Base-by-base conservation (phyloP, 345 rosid genomes). In the Brassica carinata region DNA sequence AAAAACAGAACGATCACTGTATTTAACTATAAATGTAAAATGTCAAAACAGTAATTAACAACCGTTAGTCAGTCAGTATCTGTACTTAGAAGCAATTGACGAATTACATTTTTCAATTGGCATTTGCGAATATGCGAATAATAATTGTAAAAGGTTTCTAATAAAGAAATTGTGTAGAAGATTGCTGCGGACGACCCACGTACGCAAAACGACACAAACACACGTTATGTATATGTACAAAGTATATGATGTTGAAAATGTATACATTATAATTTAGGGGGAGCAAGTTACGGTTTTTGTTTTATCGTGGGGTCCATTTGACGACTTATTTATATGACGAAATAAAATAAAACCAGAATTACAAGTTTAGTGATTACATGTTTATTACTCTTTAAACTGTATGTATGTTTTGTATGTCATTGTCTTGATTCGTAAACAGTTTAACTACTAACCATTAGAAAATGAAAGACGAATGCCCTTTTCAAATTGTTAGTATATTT, bases 131-230 rank as follows among this genome's bases (percentile, higher is more conserved):
- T 34, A 51, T 53, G 59, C 45, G 59, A 72, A 59, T 67, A 67
- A 58, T 73, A 73, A 18, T 30, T 58, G 38, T 29, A 30, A 27
- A 57, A 64, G 26, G 6, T n/a, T 58, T 57, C 62, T 51, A 33
- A 29, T 19, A 63, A 78, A 63, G 8, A 64, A 63, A 51, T 33
- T 33, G 76, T 64, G 58, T 33, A 51, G 81, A 70, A 71, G 72
- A 10, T 11, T 71, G 31, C n/a, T 64, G 29, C 13, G 23, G 66
- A 53, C 40, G 71, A 71, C 18, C 31, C 66, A 51, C 72, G 81
- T 72, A 71, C 72, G 59, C 77, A 71, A 78, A 65, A 78, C 72
- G 76, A 71, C 81, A 58, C 43, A 45, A 29, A 77, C 15, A 77
- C 69, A 77, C 67, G 26, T 68, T 69, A 26, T n/a, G 34, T 62